Percentiles rank a stretch among this genome's conserved stretches.
phyloP scores from a whole-genome alignment of 768 basidiomycete genomes.

The Lactarius hatsudake region DNA sequence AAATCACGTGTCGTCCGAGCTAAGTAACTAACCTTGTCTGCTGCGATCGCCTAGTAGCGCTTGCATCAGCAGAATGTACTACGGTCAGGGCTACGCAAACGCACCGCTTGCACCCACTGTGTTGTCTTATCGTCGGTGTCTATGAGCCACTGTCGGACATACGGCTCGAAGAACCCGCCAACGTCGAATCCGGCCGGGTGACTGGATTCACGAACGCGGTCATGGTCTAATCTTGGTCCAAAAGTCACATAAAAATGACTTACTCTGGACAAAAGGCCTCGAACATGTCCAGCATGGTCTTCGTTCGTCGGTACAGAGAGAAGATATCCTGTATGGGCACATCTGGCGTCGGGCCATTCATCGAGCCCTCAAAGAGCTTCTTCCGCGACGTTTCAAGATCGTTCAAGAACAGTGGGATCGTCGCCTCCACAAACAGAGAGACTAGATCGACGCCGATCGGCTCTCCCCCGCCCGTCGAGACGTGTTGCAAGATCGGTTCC shows the following conservation, averaged over 20 bases:
- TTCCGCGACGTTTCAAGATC: conserved; percentile 71
- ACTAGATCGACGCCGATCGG: conserved; percentile 59
- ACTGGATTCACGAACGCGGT: conserved; percentile 36
- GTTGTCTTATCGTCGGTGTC: conserved; percentile 86
- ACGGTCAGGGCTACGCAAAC: conserved; percentile 33
- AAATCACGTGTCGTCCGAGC: background rate
- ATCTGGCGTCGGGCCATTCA: conserved; percentile 84
- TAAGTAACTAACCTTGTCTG: conserved; percentile 60
- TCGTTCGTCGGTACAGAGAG: conserved; percentile 75
- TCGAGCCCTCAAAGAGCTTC: conserved; percentile 75
- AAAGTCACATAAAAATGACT: conserved; percentile 32
- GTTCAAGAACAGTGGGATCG: conserved; percentile 60
- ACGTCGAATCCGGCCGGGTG: conserved; percentile 64
- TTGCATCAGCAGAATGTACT: background rate
- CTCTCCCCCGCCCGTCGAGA: conserved; percentile 19
- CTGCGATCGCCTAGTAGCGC: conserved; percentile 62
- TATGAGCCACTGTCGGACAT: conserved; percentile 85
- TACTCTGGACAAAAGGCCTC: conserved; percentile 78
- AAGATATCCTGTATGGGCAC: conserved; percentile 91
- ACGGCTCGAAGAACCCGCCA: conserved; percentile 78
- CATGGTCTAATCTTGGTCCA: conserved; percentile 2
- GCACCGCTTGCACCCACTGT: conserved; percentile 90
- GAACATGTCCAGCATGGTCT: conserved; percentile 75
- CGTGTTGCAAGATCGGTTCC: conserved; percentile 76
- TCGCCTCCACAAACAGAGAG: conserved; percentile 65